Percentiles rank a stretch among this genome's conserved stretches.
These are phyloP conservation scores for Nakaseomyces nivariensis DNA, from an alignment of 1,139 yeast species.

Conservation along the genomic window DNA sequence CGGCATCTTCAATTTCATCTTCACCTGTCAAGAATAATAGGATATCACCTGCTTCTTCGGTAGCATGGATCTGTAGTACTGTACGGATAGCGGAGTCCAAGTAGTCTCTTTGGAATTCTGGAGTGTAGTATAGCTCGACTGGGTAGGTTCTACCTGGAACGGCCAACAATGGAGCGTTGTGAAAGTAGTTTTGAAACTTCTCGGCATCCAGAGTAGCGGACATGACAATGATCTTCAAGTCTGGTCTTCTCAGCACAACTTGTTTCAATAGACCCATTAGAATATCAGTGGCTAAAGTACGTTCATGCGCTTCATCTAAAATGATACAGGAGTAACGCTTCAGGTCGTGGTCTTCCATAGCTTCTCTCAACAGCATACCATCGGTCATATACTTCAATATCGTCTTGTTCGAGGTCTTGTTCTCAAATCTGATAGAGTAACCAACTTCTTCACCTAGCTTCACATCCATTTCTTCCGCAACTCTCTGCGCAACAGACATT, in stretches of 20 bases:
- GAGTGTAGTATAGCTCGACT: conserved; percentile 92
- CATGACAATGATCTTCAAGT: conserved; percentile 87
- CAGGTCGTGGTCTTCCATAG: conserved; percentile 90
- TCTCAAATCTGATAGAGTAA: conserved; percentile 86
- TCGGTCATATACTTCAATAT: conserved; percentile 94
- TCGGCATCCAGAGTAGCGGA: conserved; percentile 97
- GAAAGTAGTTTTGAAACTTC: conserved; percentile 83
- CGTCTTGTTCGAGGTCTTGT: conserved; percentile 70
- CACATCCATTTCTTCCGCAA: conserved; percentile 94
- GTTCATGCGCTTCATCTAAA: conserved; percentile 96
- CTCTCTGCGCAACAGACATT: conserved; percentile 93
- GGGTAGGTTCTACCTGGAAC: conserved; percentile 98
- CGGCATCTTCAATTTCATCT: conserved; percentile 97
- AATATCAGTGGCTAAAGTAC: conserved; percentile 93
- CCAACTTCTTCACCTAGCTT: conserved; percentile 88
- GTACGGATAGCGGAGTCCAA: conserved; percentile 91
- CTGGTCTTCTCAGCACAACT: conserved; percentile 69
- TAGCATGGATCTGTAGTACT: conserved; percentile 90
- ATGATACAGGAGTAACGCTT: conserved; percentile 79
- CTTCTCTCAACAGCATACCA: conserved; percentile 96
- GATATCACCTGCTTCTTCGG: conserved; percentile 91
- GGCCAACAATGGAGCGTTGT: conserved; percentile 85
- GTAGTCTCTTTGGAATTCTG: conserved; percentile 91
- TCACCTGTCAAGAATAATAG: conserved; percentile 89
- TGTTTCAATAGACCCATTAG: conserved; percentile 90